A percentile compares a stretch with the other conserved stretches of the same genome.
phyloP scores from a whole-genome alignment of 257 asterid species.

The Gentiana dahurica region DNA sequence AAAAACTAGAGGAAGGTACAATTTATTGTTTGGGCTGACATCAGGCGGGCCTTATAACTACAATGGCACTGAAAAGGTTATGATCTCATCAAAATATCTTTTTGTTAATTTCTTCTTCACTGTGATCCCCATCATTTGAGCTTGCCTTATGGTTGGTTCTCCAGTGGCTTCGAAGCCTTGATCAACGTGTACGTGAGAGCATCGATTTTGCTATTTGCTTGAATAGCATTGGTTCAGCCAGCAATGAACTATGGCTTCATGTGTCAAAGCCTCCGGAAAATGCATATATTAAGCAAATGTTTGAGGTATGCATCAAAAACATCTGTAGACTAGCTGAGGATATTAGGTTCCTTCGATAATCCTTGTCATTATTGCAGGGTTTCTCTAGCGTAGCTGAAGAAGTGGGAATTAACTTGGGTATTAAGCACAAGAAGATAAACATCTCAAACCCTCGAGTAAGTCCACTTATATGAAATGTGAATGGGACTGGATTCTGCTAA shows the following conservation, averaged over 20 bases:
- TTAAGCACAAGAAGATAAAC: constrained; percentile 97
- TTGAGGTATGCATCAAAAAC: constrained; percentile 42
- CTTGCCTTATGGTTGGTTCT: constrained; percentile 12
- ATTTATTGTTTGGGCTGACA: constrained; percentile 76
- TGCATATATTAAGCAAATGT: constrained; percentile 67
- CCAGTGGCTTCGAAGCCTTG: constrained; percentile 90
- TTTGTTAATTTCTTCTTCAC: background rate
- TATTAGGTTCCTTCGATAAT: constrained; percentile 1
- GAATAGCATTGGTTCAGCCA: constrained; percentile 72
- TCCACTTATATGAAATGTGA: background rate
- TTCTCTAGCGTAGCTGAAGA: constrained; percentile 72
- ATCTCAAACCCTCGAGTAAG: constrained; percentile 94
- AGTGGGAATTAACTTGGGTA: constrained; percentile 66
- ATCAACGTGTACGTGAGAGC: constrained; percentile 83
- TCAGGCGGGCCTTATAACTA: constrained; percentile 98
- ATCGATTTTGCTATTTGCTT: constrained; percentile 91
- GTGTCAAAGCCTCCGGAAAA: constrained; percentile 95
- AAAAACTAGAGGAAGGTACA: constrained; percentile 82
- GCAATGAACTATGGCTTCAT: constrained; percentile 61
- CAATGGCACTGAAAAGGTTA: constrained; percentile 82
- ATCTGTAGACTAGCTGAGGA: background rate
- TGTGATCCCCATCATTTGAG: constrained; percentile 16
- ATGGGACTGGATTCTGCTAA: too few relatives aligned
- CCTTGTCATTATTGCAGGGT: constrained; percentile 44
- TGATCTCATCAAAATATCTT: constrained; percentile 7